These are phyloP conservation scores for Sinapis alba DNA, from an alignment of 441 rosid genomes.

Conservation along the genomic window DNA sequence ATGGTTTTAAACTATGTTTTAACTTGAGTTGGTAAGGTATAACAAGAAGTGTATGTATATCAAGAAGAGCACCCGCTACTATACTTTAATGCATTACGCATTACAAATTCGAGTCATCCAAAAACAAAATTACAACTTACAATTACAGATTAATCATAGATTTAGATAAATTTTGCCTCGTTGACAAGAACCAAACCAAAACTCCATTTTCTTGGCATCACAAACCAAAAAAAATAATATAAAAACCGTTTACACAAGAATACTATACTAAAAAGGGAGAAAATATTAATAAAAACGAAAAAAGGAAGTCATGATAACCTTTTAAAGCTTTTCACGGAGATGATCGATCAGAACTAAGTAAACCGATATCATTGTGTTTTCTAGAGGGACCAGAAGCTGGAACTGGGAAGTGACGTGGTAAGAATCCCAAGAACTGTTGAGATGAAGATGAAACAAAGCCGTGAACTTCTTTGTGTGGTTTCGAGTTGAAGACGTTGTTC, in stretches of 20 bases:
- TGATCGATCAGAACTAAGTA: slow-evolving; percentile 39
- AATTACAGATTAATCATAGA: slow-evolving; percentile 11
- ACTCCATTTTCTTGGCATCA: slow-evolving; percentile 4
- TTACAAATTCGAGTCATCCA: slow-evolving; percentile 1
- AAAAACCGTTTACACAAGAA: slow-evolving; percentile 23
- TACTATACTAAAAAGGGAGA: neutral
- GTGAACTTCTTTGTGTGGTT: slow-evolving; percentile 33
- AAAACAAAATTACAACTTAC: neutral
- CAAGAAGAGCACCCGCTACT: neutral
- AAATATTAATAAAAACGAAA: neutral
- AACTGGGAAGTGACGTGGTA: slow-evolving; percentile 81
- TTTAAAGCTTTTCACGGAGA: slow-evolving; percentile 26
- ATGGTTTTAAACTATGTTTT: neutral
- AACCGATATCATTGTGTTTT: slow-evolving; percentile 87
- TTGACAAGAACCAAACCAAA: slow-evolving; percentile 20
- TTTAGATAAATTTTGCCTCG: slow-evolving; percentile 5
- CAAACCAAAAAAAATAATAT: neutral
- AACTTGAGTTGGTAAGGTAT: neutral
- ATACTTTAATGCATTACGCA: neutral
- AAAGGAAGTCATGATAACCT: slow-evolving; percentile 6
- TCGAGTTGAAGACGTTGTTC: slow-evolving; percentile 50
- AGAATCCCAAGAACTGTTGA: slow-evolving; percentile 61
- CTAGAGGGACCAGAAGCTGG: slow-evolving; percentile 92
- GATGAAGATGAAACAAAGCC: slow-evolving; percentile 27
- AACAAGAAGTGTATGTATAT: slow-evolving; percentile 3